Evolutionary conservation across 2,329 filamentous ascomycete genomes (phyloP), one percentile per base, ranked within the genome.

Genomic region (Pestalotiopsis sp.): DNA sequence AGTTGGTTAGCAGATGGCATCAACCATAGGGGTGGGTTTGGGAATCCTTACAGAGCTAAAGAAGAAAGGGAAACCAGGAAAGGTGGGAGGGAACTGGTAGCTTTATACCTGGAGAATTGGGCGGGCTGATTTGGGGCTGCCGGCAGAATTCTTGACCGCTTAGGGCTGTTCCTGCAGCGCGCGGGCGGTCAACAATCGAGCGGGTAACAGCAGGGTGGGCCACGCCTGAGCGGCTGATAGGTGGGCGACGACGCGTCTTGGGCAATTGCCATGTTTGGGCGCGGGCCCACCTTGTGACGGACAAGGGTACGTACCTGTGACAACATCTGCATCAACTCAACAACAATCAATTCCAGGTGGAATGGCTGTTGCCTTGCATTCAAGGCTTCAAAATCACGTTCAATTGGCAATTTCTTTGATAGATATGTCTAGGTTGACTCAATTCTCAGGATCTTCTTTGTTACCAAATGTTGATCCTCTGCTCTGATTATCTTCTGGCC

Each of bases 61-160:
- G 66, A 67, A 3, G 39, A 65, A 25, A 71, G 74, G 74, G 23
- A 23, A 23, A 23, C 3, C 23, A 23, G 3, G 23, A 23, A 23
- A 23, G 23, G 23, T 14, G 57, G 27, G 23, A 36, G 57, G 11
- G 17, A 59, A 59, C 14, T 20, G 20, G 7, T 27, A 27, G 12
- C 57, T 27, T 27, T 36, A 59, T 27, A 20, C 27, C 59, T 62
- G 59, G 25, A 17, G 59, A 11, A 39, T n/a, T 13, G 12, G 59
- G 59, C 13, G 4, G 23, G 56, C 23, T 39, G 58, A 60, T 62
- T 62, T 39, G 7, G 59, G 36, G 20, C 13, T 14, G 59, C 59
- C 59, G 59, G 59, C 59, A 62, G 59, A 62, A 62, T 62, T 59
- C 7, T 4, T 62, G 59, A 62, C 59, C 59, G 59, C 59, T 31